Conservation (phyloP, 768 basidiomycete species). For the Dioszegia hungarica region DNA sequence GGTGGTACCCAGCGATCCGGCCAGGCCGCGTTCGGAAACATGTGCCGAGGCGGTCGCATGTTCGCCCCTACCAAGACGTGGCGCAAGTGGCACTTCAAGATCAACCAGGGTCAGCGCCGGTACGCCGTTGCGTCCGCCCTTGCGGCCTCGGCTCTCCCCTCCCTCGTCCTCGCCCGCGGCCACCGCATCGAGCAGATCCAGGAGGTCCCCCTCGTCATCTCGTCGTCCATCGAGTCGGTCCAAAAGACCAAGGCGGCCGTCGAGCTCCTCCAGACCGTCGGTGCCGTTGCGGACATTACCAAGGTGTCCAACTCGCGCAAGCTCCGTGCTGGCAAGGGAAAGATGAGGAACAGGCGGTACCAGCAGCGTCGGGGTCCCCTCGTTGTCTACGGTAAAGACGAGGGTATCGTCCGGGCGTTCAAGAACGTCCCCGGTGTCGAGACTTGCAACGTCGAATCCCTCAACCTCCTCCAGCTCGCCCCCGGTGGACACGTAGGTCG, state of each 20-base stretch:
- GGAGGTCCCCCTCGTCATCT: slow-evolving; percentile 91
- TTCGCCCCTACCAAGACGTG: slow-evolving; percentile 99
- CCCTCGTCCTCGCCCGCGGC: slow-evolving; percentile 96
- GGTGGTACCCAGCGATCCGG: slow-evolving; percentile 98
- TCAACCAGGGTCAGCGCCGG: slow-evolving; percentile 97
- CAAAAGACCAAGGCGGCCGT: slow-evolving; percentile 97
- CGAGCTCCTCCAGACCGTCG: slow-evolving; percentile 79
- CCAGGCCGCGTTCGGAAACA: slow-evolving; percentile 99
- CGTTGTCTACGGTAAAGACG: slow-evolving; percentile 93
- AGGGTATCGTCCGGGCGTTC: slow-evolving; percentile 97
- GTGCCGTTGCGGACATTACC: slow-evolving; percentile 85
- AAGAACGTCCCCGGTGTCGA: slow-evolving; percentile 98
- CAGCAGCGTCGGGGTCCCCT: slow-evolving; percentile 96
- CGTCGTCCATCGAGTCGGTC: slow-evolving; percentile 73
- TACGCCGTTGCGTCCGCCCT: slow-evolving; percentile 97
- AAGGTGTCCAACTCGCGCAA: slow-evolving; percentile 98
- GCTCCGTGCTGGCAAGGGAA: slow-evolving; percentile 94
- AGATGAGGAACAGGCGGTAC: slow-evolving; percentile 92
- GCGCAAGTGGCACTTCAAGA: slow-evolving; percentile 99
- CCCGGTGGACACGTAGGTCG: slow-evolving; percentile 99
- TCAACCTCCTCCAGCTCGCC: slow-evolving; percentile 98
- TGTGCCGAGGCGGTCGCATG: slow-evolving; percentile 99
- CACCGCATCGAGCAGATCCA: slow-evolving; percentile 96
- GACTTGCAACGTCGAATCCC: slow-evolving; percentile 82
- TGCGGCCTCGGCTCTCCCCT: slow-evolving; percentile 94